These are phyloP conservation scores for Lycium ferocissimum DNA, from an alignment of 257 asterid species.

Conservation along the genomic window DNA sequence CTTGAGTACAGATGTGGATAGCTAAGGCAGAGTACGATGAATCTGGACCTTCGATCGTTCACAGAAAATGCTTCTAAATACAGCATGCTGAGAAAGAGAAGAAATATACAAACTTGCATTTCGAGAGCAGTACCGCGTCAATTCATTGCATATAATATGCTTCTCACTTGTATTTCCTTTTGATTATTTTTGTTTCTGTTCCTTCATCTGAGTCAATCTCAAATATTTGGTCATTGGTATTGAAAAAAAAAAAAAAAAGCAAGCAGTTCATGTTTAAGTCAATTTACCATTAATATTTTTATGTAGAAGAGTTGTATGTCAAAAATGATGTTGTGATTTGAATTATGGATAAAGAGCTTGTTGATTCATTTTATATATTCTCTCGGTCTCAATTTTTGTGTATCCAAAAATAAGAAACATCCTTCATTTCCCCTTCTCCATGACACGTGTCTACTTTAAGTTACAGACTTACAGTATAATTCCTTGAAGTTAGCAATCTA, in stretches of 20 bases:
- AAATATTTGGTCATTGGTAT: constrained; percentile 19
- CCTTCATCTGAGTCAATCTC: constrained; percentile 14
- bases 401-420: background rate
- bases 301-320: constrained; percentile 24
- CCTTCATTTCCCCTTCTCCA: background rate
- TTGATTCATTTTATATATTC: constrained; percentile 8
- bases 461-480: too few relatives aligned
- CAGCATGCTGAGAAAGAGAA: constrained; percentile 30
- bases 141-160: constrained; percentile 29
- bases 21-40: constrained; percentile 37
- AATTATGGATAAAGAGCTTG: constrained; percentile 25
- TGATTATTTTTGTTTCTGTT: constrained; percentile 15
- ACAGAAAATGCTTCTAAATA: constrained; percentile 37
- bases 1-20: constrained; percentile 33
- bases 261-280: constrained; percentile 23
- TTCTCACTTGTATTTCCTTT: constrained; percentile 32
- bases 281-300: constrained; percentile 16
- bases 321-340: constrained; percentile 18
- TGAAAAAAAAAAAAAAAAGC: background rate
- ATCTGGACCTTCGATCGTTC: constrained; percentile 38
- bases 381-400: background rate
- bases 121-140: constrained; percentile 13
- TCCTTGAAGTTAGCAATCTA: too few relatives aligned
- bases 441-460: background rate
- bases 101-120: constrained; percentile 24